These are phyloP conservation scores for Dictyostelium firmibasis DNA, from an alignment of 78 protist genomes.

Conservation along the genomic window DNA sequence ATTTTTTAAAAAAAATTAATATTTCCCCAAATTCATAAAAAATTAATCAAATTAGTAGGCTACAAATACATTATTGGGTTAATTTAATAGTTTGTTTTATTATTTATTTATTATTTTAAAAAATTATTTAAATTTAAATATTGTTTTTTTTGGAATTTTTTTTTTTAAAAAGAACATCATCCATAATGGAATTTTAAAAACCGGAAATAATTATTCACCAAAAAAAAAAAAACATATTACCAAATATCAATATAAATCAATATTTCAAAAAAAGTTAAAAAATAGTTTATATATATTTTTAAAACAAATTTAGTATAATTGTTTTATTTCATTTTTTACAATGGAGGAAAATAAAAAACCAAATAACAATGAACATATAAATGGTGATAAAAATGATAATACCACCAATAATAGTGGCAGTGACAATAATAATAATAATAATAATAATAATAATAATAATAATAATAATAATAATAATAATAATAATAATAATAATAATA, in stretches of 20 bases:
- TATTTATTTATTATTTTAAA: neutral
- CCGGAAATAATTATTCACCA: neutral
- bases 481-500: no score
- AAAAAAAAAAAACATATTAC: neutral
- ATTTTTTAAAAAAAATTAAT: neutral
- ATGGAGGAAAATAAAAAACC: neutral
- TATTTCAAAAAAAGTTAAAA: neutral
- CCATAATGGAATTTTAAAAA: neutral
- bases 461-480: neutral
- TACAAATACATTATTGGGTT: neutral
- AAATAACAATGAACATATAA: no score
- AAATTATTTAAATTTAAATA: neutral
- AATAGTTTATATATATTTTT: neutral
- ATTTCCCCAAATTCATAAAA: neutral
- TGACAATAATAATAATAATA: neutral
- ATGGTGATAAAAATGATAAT: no score
- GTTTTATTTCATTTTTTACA: neutral
- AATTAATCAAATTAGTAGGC: neutral
- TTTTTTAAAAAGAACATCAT: neutral
- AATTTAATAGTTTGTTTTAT: neutral
- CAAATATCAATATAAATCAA: neutral
- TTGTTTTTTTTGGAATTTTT: neutral
- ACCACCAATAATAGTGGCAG: neutral
- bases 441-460: neutral
- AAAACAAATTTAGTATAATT: neutral